Evolutionary conservation across 768 basidiomycete genomes (phyloP), one percentile per base, ranked within the genome.

Genomic region (Lentinula sp.): DNA sequence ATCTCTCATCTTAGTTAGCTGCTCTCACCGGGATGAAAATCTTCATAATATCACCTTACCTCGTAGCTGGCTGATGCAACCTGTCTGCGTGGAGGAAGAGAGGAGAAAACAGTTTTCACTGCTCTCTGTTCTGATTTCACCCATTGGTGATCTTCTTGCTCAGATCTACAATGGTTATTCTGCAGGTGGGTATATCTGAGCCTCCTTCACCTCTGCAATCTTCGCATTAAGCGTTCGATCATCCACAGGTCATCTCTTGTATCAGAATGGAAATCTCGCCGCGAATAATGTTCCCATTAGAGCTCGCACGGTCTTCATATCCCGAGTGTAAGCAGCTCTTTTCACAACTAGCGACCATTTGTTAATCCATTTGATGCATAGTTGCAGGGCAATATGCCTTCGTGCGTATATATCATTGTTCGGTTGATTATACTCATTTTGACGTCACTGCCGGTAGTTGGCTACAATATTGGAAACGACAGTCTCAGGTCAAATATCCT

Each of bases 21-120:
- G 68, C 0, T 66, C 70, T 59, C 64, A 65, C 32, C 45, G 63
- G 11, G 21, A 21, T 2, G 48, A 64, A 46, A 49, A 64, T 15
- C 68, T 84, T 0, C 80, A 86, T 65, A 72, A 75, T 15, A 63
- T 84, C 31, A 78, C 79, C 4, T 73, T 88, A 35, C 86, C 86
- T 0, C 76, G 77, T 1, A 79, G 76, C 57, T 88, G 85, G 84
- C 65, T 85, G n/a, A 39, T 72, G 16, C 61, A 63, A 48, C 49
- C 65, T 62, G 58, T 64, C 66, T 57, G 69, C 56, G 62, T 71
- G 7, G 56, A 58, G 46, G 63, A 67, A 35, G 61, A 43, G 55
- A 57, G 57, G 61, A 64, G 49, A 65, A 66, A 62, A 59, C 63
- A 5, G 39, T 61, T 42, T 18, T 6, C n/a, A 37, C 61, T 42